Conservation (phyloP, 176 grass and related monocot genomes). For the Oryza glumipatula region DNA sequence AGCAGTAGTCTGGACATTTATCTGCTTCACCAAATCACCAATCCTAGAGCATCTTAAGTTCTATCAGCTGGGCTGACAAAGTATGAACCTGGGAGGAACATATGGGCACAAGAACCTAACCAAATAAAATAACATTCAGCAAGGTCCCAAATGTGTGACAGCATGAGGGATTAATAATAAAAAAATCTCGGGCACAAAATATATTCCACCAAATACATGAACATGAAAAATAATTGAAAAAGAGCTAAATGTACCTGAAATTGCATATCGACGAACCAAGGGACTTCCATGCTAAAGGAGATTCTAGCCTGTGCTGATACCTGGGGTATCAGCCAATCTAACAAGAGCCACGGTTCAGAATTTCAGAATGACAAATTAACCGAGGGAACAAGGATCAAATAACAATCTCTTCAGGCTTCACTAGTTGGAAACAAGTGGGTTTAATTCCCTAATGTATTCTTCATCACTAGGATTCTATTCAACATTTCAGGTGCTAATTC, state of each 20-base stretch:
- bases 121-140: conserved; percentile 5
- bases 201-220: background rate
- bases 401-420: background rate
- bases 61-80: conserved; percentile 71
- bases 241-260: conserved; percentile 50
- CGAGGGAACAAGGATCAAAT: conserved; percentile 34
- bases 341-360: conserved; percentile 34
- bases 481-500: conserved; percentile 1
- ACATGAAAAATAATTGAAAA: background rate
- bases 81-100: conserved; percentile 62
- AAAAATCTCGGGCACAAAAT: background rate
- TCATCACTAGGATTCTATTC: conserved; percentile 19
- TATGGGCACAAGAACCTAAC: conserved; percentile 32
- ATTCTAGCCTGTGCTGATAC: conserved; percentile 82
- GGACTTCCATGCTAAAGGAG: conserved; percentile 83
- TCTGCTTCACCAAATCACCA: too few relatives aligned
- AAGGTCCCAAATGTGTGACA: background rate
- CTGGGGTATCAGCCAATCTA: conserved; percentile 89
- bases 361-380: conserved; percentile 20
- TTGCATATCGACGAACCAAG: conserved; percentile 71
- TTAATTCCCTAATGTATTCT: background rate
- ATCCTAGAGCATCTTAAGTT: conserved; percentile 53
- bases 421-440: background rate
- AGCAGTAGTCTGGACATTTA: too few relatives aligned
- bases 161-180: background rate